Base-by-base conservation (phyloP, 495 filamentous ascomycete species). In the Penicillium bialowiezense region DNA sequence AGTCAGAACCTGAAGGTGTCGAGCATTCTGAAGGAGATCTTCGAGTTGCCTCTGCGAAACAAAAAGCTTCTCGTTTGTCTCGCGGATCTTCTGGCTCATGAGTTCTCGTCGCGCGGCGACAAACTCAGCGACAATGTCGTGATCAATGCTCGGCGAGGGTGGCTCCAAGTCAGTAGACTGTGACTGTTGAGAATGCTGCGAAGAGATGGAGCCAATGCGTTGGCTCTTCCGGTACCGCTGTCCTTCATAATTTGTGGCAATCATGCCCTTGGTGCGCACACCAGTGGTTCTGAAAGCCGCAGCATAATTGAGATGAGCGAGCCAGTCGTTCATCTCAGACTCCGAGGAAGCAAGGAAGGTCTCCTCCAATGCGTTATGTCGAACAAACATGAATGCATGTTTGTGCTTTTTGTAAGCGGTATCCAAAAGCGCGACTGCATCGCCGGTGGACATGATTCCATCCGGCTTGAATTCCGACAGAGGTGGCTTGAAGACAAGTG, bases 231-330 rank as follows among this genome's bases (percentile, higher is more conserved):
- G 84, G 45, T 84, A 79, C 28, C 83, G 74, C 59, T 93, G 89
- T 2, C 87, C 89, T 56, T 97, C 92, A 60, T 92, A 91, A 49
- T 85, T 85, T 2, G 85, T 86, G 13, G 88, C 89, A 43, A 95
- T 82, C 41, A 95, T 85, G 6, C 90, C 90, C 50, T 91, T 80
- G 74, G 93, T 91, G 15, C 90, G 81, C 10, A 97, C 90, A n/a
- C 91, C 90, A 17, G 91, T 88, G 1, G 90, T 91, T 48, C 89
- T 80, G 70, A 97, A 97, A 1, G 93, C 88, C 7, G 93, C 89
- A 24, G 92, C 91, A 66, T 97, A 97, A 60, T 99, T 99, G 32
- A 99, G 77, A 56, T 96, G 95, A 5, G 87, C 89, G 19, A 99
- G 71, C 93, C 93, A 99, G 59, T 99, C 93, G 60, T 97, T 95